Evolutionary conservation across 2,329 filamentous ascomycete species (phyloP).

Genomic region (Pleurostoma richardsiae): DNA sequence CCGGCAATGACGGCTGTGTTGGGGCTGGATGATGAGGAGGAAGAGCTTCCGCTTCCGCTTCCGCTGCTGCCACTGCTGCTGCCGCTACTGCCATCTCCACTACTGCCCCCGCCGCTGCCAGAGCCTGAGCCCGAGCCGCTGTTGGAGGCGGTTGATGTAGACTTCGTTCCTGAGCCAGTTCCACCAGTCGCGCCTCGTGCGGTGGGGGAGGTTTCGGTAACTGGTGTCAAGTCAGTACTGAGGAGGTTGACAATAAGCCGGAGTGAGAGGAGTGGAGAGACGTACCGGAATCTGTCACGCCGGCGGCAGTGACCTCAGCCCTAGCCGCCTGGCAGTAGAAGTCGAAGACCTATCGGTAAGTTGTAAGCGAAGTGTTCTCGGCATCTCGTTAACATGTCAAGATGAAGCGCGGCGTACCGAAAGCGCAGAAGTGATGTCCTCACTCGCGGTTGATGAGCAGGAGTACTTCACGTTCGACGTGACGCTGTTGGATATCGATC

Average conservation of each 20-base stretch:
- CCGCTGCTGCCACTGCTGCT: not conserved
- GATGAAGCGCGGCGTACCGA: not conserved
- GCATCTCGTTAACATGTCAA: too few relatives aligned
- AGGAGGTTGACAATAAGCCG: not conserved
- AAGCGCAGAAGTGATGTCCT: constrained; percentile 40
- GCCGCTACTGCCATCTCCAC: not conserved
- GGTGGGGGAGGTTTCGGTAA: not conserved
- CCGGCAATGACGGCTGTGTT: constrained; percentile 27
- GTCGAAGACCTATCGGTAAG: constrained; percentile 26
- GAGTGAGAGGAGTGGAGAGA: constrained; percentile 9
- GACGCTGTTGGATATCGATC: constrained; percentile 34
- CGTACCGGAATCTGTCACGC: constrained; percentile 32
- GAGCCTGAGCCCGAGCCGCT: not conserved
- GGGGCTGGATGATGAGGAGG: constrained; percentile 4
- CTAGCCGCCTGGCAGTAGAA: constrained; percentile 46
- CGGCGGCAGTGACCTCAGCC: constrained; percentile 30
- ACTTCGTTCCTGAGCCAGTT: too few relatives aligned
- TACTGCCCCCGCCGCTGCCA: not conserved
- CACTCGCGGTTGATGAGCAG: constrained; percentile 37
- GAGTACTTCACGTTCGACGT: constrained; percentile 35
- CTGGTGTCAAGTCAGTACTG: not conserved
- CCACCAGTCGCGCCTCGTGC: not conserved
- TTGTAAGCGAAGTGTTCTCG: too few relatives aligned
- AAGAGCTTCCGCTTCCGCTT: not conserved
- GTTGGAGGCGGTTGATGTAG: not conserved